Conservation (phyloP, 208 protist species). For the Crithidia expoeki region DNA sequence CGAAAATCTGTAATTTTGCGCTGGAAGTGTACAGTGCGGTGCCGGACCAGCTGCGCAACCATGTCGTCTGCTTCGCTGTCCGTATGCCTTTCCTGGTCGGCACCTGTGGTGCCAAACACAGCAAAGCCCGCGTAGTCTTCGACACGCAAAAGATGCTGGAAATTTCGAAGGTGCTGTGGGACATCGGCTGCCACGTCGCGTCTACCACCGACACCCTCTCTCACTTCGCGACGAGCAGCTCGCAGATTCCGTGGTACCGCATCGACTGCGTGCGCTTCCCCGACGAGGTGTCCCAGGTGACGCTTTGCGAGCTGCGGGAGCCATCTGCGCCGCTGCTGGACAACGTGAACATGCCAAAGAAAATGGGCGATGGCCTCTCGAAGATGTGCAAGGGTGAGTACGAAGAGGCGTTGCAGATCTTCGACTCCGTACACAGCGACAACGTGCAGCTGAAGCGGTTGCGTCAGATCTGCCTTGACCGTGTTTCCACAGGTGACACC, state of each 20-base stretch:
- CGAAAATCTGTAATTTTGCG: slow-evolving; percentile 64
- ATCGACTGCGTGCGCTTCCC: slow-evolving; percentile 64
- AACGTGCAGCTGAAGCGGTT: slow-evolving; percentile 53
- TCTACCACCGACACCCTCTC: slow-evolving; percentile 56
- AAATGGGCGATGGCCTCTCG: slow-evolving; percentile 58
- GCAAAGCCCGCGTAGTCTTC: slow-evolving; percentile 48
- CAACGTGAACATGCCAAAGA: slow-evolving; percentile 35
- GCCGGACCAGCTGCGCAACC: slow-evolving; percentile 32
- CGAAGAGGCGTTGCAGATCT: slow-evolving; percentile 33
- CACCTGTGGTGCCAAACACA: slow-evolving; percentile 55
- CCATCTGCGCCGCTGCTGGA: slow-evolving; percentile 18
- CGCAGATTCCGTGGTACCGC: slow-evolving; percentile 55
- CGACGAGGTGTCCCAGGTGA: slow-evolving; percentile 41
- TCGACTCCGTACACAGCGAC: slow-evolving; percentile 35
- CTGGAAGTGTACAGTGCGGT: slow-evolving; percentile 51
- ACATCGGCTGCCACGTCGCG: slow-evolving; percentile 65
- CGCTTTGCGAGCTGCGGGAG: slow-evolving; percentile 58
- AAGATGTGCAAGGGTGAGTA: slow-evolving; percentile 68
- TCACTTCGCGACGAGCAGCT: slow-evolving; percentile 43
- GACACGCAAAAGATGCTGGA: slow-evolving; percentile 47
- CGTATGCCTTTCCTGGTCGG: slow-evolving; percentile 71
- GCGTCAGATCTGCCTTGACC: slow-evolving; percentile 52
- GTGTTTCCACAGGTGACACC: slow-evolving; percentile 38
- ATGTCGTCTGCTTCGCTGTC: slow-evolving; percentile 64
- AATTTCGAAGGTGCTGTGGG: slow-evolving; percentile 49